Base-by-base conservation (phyloP, 1,284 basidiomycete species). In the Sutorius eximius region DNA sequence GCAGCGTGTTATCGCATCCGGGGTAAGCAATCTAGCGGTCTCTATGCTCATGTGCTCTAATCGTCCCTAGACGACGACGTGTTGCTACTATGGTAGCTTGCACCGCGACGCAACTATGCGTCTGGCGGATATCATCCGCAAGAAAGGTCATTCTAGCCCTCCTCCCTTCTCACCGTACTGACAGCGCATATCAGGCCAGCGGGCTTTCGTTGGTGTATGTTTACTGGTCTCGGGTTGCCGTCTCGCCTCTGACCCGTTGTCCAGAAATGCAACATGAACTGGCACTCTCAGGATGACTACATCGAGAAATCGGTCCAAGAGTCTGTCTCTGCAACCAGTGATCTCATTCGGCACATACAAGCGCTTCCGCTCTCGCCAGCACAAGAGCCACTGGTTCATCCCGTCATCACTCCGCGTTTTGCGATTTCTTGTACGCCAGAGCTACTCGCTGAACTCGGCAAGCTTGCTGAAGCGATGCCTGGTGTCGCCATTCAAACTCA, bases 231-330 rank as follows among this genome's bases (percentile, higher is more conserved):
- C 51, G 34, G 51, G 45, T 29, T 12, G 6, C 41, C 41, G 22
- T 40, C 36, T 33, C 30, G n/a, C 55, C 33, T 36, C 48, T 71
- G 37, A 68, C 32, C n/a, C 48, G 11, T 41, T 34, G 51, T 12
- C n/a, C 65, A 91, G 88, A 91, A 96, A 86, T 98, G 95, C 73
- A 95, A 93, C 74, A 98, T 98, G 94, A 82, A 98, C 74, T 80
- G 58, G 61, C 81, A 95, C 65, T 80, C 76, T 41, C 86, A 91
- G 0, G 71, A 77, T 12, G 75, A 83, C 66, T 98, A 96, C 72
- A 72, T 86, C 61, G 94, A 97, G 71, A 65, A 77, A 4, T 86
- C 83, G 5, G 69, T 77, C 24, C 72, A 78, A 36, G 71, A 71
- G 15, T 91, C 91, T 10, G 64, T 93, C 5, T 61, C 67, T 0